These are phyloP conservation scores for Boletus fagicola DNA, from an alignment of 768 basidiomycete genomes.

Conservation along the genomic window DNA sequence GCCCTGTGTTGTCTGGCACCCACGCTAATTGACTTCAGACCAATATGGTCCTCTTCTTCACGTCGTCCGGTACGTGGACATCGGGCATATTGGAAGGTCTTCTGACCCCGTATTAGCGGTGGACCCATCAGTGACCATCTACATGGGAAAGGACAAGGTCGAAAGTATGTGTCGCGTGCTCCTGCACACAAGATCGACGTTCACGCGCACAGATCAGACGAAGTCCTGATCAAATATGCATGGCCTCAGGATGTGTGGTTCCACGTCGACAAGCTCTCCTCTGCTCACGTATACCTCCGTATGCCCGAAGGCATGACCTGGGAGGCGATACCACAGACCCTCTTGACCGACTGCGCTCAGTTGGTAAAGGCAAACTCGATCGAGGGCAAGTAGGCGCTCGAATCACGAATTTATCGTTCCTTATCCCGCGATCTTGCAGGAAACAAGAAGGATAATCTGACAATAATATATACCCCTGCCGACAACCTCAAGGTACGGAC, in stretches of 20 bases:
- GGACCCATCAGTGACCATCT: constrained; percentile 67
- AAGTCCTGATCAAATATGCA: constrained; percentile 91
- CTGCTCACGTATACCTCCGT: constrained; percentile 95
- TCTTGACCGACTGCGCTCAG: constrained; percentile 87
- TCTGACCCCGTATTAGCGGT: constrained; percentile 39
- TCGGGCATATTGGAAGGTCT: accelerated
- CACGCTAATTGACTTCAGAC: neutral
- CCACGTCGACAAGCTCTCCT: constrained; percentile 97
- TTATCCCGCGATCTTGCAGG: constrained; percentile 45
- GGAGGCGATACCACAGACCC: constrained; percentile 79
- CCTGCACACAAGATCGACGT: neutral
- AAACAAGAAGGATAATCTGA: constrained; percentile 93
- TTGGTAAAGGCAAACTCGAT: constrained; percentile 98
- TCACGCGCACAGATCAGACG: constrained; percentile 58
- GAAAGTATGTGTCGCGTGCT: constrained; percentile 60
- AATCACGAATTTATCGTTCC: neutral
- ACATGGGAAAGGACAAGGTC: constrained; percentile 97
- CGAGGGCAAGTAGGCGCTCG: constrained; percentile 52
- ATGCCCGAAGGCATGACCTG: constrained; percentile 79
- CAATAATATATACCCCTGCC: constrained; percentile 91
- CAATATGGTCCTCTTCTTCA: constrained; percentile 63
- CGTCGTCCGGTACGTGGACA: constrained; percentile 43
- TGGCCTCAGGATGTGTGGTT: constrained; percentile 92
- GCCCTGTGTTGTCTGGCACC: neutral
- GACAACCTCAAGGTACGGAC: constrained; percentile 80